These are phyloP conservation scores for Globisporangium paroecandrum DNA, from an alignment of 352 stramenopile genomes.

Conservation along the genomic window DNA sequence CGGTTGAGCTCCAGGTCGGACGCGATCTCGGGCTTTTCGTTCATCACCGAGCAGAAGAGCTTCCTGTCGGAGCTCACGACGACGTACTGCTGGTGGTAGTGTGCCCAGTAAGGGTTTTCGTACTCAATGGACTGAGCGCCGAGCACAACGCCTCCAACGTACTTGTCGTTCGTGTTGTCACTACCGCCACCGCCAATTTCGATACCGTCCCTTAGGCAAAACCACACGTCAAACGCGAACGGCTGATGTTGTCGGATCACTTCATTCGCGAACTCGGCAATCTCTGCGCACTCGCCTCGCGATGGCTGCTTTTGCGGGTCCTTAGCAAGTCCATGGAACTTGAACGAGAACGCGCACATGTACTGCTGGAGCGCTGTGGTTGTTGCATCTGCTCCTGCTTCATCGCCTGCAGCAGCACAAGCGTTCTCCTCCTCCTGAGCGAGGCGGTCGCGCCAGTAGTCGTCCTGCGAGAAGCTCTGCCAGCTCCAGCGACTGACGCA, in stretches of 20 bases:
- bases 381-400: neutral
- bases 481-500: slow-evolving; percentile 3
- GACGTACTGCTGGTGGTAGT: slow-evolving; percentile 2
- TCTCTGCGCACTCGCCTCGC: neutral
- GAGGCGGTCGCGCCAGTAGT: slow-evolving; percentile 1
- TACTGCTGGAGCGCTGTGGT: neutral
- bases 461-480: slow-evolving; percentile 1
- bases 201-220: neutral
- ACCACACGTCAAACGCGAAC: neutral
- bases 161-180: neutral
- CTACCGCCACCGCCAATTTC: neutral
- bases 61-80: neutral
- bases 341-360: slow-evolving; percentile 9
- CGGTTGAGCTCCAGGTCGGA: neutral
- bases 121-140: neutral
- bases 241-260: neutral
- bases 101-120: neutral
- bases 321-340: neutral
- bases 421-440: neutral
- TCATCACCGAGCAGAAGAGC: neutral
- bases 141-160: neutral
- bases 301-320: neutral
- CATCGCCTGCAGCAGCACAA: neutral
- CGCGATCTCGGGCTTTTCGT: neutral
- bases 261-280: neutral